Conservation (phyloP, 495 filamentous ascomycete species). For the Podospora pseudopauciseta region DNA sequence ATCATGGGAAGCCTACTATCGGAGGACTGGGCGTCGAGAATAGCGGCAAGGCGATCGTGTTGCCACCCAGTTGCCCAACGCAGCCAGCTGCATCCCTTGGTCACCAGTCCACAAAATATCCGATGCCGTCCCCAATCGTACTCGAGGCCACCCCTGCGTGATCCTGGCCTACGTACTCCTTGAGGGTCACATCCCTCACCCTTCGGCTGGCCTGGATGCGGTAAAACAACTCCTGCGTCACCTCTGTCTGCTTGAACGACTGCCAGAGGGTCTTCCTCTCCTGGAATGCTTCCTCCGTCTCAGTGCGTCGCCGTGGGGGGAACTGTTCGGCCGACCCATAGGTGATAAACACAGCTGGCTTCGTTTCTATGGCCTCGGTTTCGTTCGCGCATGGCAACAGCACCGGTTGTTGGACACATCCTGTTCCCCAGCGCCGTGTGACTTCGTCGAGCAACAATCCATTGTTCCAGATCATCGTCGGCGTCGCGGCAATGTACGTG, state of each 20-base stretch:
- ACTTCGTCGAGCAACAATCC: slow-evolving; percentile 20
- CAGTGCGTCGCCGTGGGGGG: slow-evolving; percentile 18
- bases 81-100: not conserved
- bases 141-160: slow-evolving; percentile 23
- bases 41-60: too few relatives aligned
- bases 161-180: slow-evolving; percentile 26
- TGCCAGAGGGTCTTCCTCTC: slow-evolving; percentile 11
- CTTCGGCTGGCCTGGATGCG: slow-evolving; percentile 18
- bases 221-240: slow-evolving; percentile 23
- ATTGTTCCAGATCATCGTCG: slow-evolving; percentile 15
- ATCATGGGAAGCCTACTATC: too few relatives aligned
- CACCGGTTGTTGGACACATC: not conserved
- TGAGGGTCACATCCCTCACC: slow-evolving; percentile 21
- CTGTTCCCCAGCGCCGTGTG: slow-evolving; percentile 11
- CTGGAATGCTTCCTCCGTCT: slow-evolving; percentile 24
- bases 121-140: slow-evolving; percentile 26
- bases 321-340: slow-evolving; percentile 25
- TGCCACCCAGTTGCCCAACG: too few relatives aligned
- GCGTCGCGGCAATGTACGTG: slow-evolving; percentile 21
- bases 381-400: not conserved
- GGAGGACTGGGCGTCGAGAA: too few relatives aligned
- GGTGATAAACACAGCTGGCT: slow-evolving; percentile 19
- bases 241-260: slow-evolving; percentile 16
- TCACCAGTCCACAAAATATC: slow-evolving; percentile 30
- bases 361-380: not conserved